phyloP scores from a whole-genome alignment of 345 rosid species.

The Cochlearia excelsa region DNA sequence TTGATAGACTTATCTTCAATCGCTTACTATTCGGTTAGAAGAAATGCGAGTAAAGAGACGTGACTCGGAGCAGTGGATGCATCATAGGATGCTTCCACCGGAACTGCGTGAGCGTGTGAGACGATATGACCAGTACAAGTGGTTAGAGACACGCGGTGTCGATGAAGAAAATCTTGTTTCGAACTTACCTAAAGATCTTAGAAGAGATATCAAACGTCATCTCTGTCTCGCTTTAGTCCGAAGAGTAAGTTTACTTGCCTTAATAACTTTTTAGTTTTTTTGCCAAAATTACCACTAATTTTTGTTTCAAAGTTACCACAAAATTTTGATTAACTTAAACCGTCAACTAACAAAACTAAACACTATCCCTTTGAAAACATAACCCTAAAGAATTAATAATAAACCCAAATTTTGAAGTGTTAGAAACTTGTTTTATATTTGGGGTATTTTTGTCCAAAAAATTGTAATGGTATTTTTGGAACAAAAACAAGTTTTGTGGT shows the following conservation, averaged over 20 bases:
- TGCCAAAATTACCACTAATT: too few relatives aligned
- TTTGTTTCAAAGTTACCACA: too few relatives aligned
- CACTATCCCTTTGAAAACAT: too few relatives aligned
- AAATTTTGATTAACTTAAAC: too few relatives aligned
- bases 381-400: too few relatives aligned
- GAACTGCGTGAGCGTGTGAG: constrained; percentile 89
- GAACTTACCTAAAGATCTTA: constrained; percentile 88
- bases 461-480: too few relatives aligned
- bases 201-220: constrained; percentile 94
- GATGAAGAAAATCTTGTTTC: constrained; percentile 88
- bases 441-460: background rate
- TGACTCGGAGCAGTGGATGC: constrained; percentile 99
- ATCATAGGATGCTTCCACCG: constrained; percentile 91
- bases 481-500: too few relatives aligned
- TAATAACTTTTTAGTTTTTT: background rate
- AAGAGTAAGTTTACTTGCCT: constrained; percentile 55
- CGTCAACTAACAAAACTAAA: too few relatives aligned
- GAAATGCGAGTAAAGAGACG: constrained; percentile 99
- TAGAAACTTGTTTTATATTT: too few relatives aligned
- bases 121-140: constrained; percentile 93
- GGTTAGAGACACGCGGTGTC: constrained; percentile 96
- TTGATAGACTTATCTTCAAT: constrained; percentile 93
- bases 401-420: too few relatives aligned
- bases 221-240: constrained; percentile 89
- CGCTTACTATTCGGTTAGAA: constrained; percentile 90